Conservation (phyloP, 305 asterid genomes). For the Ajuga reptans region DNA sequence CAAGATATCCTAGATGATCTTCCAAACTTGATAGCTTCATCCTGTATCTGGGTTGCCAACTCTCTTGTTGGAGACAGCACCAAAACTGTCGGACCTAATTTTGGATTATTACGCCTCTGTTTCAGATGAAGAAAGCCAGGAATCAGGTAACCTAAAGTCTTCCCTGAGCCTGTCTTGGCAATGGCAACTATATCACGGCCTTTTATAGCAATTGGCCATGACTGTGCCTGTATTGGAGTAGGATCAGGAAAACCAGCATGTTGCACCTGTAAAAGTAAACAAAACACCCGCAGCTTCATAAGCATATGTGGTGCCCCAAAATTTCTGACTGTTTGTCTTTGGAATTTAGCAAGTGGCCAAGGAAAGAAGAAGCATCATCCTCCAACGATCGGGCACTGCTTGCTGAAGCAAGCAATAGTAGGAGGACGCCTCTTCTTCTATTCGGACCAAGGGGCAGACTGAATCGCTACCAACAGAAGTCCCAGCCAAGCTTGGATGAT, state of each 20-base stretch:
- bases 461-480: conserved; percentile 72
- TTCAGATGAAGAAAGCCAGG: conserved; percentile 87
- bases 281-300: conserved; percentile 38
- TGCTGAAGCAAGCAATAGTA: conserved; percentile 70
- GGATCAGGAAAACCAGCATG: conserved; percentile 94
- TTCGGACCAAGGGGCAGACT: conserved; percentile 69
- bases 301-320: conserved; percentile 37
- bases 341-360: conserved; percentile 47
- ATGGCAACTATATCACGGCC: conserved; percentile 95
- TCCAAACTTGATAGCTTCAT: conserved; percentile 83
- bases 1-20: conserved; percentile 77
- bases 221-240: conserved; percentile 96
- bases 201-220: conserved; percentile 96
- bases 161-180: conserved; percentile 98
- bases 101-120: conserved; percentile 54
- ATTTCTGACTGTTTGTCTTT: conserved; percentile 31
- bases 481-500: conserved; percentile 72
- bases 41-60: conserved; percentile 96
- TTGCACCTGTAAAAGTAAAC: conserved; percentile 61
- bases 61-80: conserved; percentile 95
- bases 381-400: conserved; percentile 56
- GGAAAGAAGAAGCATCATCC: conserved; percentile 78
- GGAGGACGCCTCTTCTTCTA: conserved; percentile 85
- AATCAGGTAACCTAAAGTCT: conserved; percentile 84
- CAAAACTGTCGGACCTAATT: conserved; percentile 84